phyloP scores from a whole-genome alignment of 1,284 basidiomycete species.

The Trametes pubescens region DNA sequence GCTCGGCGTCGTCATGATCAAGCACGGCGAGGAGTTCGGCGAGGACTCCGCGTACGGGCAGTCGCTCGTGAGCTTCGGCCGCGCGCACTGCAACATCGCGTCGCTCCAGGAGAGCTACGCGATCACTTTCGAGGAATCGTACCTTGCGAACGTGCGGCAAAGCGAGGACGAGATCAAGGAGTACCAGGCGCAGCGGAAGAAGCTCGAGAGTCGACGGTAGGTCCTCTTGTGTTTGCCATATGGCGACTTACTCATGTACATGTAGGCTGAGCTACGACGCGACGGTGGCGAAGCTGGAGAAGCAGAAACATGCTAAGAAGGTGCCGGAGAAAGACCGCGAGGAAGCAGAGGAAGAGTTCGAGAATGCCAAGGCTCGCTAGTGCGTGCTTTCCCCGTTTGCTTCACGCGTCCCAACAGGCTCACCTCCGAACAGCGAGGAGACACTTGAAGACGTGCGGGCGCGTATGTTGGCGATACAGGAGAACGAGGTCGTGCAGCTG shows the following conservation, averaged over 20 bases:
- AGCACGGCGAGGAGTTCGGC: constrained; percentile 84
- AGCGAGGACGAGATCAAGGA: constrained; percentile 76
- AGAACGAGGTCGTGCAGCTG: constrained; percentile 75
- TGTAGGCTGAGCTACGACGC: constrained; percentile 79
- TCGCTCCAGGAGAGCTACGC: constrained; percentile 83
- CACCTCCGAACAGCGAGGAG: constrained; percentile 67
- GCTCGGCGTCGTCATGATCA: constrained; percentile 86
- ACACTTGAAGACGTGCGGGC: constrained; percentile 79
- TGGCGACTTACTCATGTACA: background rate
- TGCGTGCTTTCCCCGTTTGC: constrained; percentile 49
- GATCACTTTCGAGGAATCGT: constrained; percentile 74
- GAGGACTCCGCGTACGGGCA: constrained; percentile 74
- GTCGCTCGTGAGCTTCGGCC: constrained; percentile 77
- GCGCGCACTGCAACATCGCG: constrained; percentile 84
- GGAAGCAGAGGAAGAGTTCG: constrained; percentile 81
- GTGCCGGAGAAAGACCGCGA: constrained; percentile 72
- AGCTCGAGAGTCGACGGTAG: constrained; percentile 83
- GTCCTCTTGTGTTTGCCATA: constrained; percentile 1
- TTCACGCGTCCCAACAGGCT: background rate
- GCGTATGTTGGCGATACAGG: constrained; percentile 79
- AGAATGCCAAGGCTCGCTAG: constrained; percentile 76
- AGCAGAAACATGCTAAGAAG: constrained; percentile 71
- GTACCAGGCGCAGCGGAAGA: constrained; percentile 75
- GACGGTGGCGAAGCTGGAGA: constrained; percentile 71
- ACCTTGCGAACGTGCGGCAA: constrained; percentile 67